Evolutionary conservation across 805 yeast genomes (phyloP).

Genomic region (Pichia exigua): DNA sequence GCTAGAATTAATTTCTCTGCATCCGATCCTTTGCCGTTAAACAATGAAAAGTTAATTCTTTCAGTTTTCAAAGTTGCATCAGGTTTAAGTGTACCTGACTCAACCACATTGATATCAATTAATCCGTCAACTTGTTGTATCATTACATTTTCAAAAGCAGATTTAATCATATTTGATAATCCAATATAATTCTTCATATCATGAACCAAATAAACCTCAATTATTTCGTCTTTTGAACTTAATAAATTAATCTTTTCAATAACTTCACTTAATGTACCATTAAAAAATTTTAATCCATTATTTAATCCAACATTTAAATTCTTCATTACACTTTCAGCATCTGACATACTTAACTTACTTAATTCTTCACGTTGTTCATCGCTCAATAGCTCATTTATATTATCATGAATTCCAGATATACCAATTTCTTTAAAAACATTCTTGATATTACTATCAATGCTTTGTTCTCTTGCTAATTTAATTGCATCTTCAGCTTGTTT

Average conservation of each 20-base stretch:
- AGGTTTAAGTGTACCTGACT: slow-evolving; percentile 33
- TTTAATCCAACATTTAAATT: slow-evolving; percentile 31
- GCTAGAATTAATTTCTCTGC: slow-evolving; percentile 88
- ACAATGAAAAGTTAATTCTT: slow-evolving; percentile 50
- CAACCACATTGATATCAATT: slow-evolving; percentile 52
- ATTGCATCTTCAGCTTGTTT: slow-evolving; percentile 43
- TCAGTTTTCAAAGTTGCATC: slow-evolving; percentile 14
- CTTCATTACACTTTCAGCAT: slow-evolving; percentile 28
- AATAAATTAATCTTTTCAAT: slow-evolving; percentile 27
- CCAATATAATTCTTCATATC: slow-evolving; percentile 48
- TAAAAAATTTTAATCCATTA: slow-evolving; percentile 19
- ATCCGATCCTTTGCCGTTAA: slow-evolving; percentile 68
- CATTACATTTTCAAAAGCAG: slow-evolving; percentile 56
- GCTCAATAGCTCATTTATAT: slow-evolving; percentile 27
- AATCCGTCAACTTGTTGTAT: slow-evolving; percentile 70
- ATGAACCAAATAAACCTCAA: slow-evolving; percentile 58
- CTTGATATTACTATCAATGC: slow-evolving; percentile 24
- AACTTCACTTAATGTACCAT: slow-evolving; percentile 29
- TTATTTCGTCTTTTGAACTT: slow-evolving; percentile 39
- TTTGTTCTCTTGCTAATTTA: slow-evolving; percentile 38
- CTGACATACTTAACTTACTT: slow-evolving; percentile 21
- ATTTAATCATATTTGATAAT: slow-evolving; percentile 34
- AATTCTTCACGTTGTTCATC: slow-evolving; percentile 24
- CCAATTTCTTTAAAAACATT: slow-evolving; percentile 36
- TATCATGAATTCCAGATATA: slow-evolving; percentile 30